Evolutionary conservation across 768 basidiomycete species (phyloP).

Genomic region (Collybiopsis luxurians): DNA sequence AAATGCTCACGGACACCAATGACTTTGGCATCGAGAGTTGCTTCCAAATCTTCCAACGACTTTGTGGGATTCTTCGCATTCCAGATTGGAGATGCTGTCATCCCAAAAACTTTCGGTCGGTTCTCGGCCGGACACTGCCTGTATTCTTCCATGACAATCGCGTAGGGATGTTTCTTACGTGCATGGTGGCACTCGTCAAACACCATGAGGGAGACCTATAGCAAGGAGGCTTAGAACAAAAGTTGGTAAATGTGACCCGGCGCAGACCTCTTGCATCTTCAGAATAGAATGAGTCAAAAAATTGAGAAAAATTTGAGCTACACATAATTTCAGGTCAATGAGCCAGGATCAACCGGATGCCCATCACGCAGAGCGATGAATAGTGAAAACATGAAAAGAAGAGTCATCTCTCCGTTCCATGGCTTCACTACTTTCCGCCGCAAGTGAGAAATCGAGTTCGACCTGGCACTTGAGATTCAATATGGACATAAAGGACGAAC

Average conservation of each 20-base stretch:
- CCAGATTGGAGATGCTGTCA: slow-evolving; percentile 92
- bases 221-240: not conserved
- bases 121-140: slow-evolving; percentile 34
- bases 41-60: slow-evolving; percentile 63
- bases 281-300: slow-evolving; percentile 80
- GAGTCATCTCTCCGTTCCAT: not conserved
- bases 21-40: slow-evolving; percentile 70
- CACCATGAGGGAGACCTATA: slow-evolving; percentile 57
- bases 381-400: not conserved
- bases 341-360: not conserved
- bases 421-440: not conserved
- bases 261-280: slow-evolving; percentile 57
- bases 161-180: slow-evolving; percentile 73
- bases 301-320: slow-evolving; percentile 83
- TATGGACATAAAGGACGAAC: slow-evolving; percentile 32
- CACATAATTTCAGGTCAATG: not conserved
- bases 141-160: slow-evolving; percentile 73
- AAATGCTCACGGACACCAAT: slow-evolving; percentile 70
- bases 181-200: slow-evolving; percentile 86
- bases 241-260: not conserved
- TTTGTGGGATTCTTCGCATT: slow-evolving; percentile 65
- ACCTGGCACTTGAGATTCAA: not conserved
- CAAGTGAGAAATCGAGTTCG: not conserved
- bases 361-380: not conserved
- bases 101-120: slow-evolving; percentile 87